A percentile compares a stretch with the other conserved stretches of the same genome.
Conservation (phyloP, 176 grass and related monocot species). For the Musa schizocarpa region DNA sequence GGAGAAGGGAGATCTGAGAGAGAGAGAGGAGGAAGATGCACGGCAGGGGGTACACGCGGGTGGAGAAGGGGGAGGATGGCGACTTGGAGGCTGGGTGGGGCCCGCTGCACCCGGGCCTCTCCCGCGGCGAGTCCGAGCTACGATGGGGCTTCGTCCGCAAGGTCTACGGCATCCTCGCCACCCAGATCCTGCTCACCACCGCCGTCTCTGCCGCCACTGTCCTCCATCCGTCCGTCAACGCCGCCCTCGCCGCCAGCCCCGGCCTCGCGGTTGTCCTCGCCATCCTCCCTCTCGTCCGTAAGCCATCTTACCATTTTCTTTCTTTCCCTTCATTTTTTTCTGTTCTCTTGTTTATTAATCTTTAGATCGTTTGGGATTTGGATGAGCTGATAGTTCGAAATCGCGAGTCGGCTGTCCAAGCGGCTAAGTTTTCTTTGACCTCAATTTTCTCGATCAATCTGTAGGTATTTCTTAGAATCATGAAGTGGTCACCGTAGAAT, state of each 20-base stretch:
- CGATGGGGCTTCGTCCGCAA: constrained; percentile 99
- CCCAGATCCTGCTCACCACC: constrained; percentile 93
- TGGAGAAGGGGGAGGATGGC: constrained; percentile 4
- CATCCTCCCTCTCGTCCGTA: constrained; percentile 74
- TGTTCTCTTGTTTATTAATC: background rate
- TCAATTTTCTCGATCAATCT: no score
- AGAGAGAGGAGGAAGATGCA: background rate
- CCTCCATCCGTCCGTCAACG: constrained; percentile 65
- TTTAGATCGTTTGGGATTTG: background rate
- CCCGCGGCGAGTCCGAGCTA: constrained; percentile 73
- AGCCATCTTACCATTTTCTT: constrained; percentile 6
- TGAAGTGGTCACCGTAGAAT: no score
- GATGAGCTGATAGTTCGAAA: no score
- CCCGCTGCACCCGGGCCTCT: constrained; percentile 78
- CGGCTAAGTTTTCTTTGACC: no score
- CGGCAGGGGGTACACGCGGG: background rate
- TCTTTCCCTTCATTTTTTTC: background rate
- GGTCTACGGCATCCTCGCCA: constrained; percentile 98
- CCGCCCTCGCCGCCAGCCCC: constrained; percentile 44
- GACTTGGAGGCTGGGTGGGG: constrained; percentile 82
- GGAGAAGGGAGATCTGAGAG: background rate
- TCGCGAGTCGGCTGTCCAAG: no score
- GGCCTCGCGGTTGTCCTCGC: constrained; percentile 51
- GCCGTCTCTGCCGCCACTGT: constrained; percentile 65
- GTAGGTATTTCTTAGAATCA: no score